Conservation (phyloP, 352 stramenopile species). For the Phytopythium kandeliae region DNA sequence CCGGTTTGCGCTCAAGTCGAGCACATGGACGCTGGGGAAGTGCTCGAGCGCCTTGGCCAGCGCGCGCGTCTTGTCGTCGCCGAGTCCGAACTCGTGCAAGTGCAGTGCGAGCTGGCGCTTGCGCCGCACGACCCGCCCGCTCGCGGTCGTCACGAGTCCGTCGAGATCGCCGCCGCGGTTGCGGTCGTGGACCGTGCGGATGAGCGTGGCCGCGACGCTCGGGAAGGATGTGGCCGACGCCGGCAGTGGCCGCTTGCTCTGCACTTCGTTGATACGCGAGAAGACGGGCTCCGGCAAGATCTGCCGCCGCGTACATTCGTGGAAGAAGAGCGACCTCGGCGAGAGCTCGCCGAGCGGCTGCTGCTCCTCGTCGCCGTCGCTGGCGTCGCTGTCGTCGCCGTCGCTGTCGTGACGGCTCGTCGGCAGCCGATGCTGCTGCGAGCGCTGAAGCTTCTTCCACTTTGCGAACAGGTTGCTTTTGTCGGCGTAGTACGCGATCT, state of each 20-base stretch:
- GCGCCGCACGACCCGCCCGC: slow-evolving; percentile 11
- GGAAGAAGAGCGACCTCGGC: slow-evolving; percentile 60
- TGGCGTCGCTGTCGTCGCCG: slow-evolving; percentile 6
- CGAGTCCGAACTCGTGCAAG: slow-evolving; percentile 69
- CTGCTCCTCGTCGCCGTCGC: slow-evolving; percentile 5
- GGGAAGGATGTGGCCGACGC: slow-evolving; percentile 19
- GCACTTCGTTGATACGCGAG: slow-evolving; percentile 54
- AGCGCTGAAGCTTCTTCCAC: slow-evolving; percentile 62
- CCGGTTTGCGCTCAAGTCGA: slow-evolving; percentile 65
- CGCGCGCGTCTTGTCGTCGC: slow-evolving; percentile 50
- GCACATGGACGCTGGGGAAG: slow-evolving; percentile 54
- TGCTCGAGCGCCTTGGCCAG: slow-evolving; percentile 44
- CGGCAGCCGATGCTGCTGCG: slow-evolving; percentile 40
- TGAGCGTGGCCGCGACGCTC: slow-evolving; percentile 28
- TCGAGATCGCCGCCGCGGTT: slow-evolving; percentile 5
- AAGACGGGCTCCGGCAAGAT: slow-evolving; percentile 67
- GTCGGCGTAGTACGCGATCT: slow-evolving; percentile 65
- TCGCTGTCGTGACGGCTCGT: background rate
- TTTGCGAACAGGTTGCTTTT: slow-evolving; percentile 72
- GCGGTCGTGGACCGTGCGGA: slow-evolving; percentile 24
- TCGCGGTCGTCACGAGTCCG: slow-evolving; percentile 16
- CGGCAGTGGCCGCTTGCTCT: slow-evolving; percentile 1
- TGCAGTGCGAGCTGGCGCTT: slow-evolving; percentile 52
- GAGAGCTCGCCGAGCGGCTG: slow-evolving; percentile 35
- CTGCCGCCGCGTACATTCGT: slow-evolving; percentile 52